Conservation (phyloP, 2,329 filamentous ascomycete genomes). For the Fusarium sororula region DNA sequence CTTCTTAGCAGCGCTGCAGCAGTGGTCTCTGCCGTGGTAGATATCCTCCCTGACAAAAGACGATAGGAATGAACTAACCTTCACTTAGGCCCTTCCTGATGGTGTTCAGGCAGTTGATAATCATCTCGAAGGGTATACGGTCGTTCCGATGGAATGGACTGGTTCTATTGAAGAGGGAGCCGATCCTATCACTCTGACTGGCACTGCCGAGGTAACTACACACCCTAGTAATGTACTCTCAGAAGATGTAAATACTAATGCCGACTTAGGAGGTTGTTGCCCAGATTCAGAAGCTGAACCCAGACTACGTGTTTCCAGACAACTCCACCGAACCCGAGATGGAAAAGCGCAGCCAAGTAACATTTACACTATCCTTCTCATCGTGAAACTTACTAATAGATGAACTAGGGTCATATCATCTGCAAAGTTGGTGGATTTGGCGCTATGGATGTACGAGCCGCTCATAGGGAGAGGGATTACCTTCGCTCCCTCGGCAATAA, state of each 20-base stretch:
- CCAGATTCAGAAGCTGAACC: neutral
- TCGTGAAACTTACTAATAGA: rapidly evolving
- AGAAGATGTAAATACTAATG: rapidly evolving
- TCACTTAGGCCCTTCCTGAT: neutral
- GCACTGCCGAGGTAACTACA: neutral
- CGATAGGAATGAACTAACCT: rapidly evolving
- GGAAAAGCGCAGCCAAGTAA: neutral
- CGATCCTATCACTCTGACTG: neutral
- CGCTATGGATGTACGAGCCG: neutral
- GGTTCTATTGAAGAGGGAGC: neutral
- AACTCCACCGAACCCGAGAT: neutral
- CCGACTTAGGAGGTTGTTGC: neutral
- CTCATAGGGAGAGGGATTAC: neutral
- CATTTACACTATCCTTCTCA: rapidly evolving
- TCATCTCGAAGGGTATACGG: neutral
- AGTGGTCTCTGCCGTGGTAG: neutral
- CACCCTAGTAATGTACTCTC: rapidly evolving
- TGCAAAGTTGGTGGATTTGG: neutral
- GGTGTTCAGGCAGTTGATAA: neutral
- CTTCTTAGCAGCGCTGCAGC: neutral
- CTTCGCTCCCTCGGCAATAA: neutral
- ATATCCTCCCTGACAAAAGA: rapidly evolving
- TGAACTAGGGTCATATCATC: neutral
- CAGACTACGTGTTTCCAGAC: neutral
- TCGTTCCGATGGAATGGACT: neutral